phyloP scores from a whole-genome alignment of 345 rosid species.

The Reutealis trisperma region DNA sequence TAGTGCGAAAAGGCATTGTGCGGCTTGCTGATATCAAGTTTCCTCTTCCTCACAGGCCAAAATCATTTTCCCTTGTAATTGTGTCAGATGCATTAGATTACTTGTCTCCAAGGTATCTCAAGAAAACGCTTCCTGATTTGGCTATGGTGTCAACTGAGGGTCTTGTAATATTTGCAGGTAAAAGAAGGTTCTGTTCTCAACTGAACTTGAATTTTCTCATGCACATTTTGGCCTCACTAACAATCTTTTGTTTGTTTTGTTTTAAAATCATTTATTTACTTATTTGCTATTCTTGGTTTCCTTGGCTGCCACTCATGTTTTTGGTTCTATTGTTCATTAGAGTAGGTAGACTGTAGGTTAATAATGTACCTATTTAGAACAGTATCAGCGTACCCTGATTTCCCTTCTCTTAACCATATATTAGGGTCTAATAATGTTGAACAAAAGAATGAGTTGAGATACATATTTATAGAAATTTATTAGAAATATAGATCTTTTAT shows the following conservation, averaged over 20 bases:
- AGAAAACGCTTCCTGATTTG: conserved; percentile 86
- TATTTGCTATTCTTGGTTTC: background rate
- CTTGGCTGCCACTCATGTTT: background rate
- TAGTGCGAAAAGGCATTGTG: conserved; percentile 75
- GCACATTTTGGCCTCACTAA: background rate
- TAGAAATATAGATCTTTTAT: background rate
- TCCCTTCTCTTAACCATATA: background rate
- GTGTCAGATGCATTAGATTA: conserved; percentile 92
- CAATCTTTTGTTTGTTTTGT: conserved; percentile 9
- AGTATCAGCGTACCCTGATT: background rate
- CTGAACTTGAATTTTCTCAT: conserved; percentile 1
- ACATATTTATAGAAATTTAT: background rate
- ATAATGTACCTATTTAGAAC: background rate
- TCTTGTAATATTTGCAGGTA: conserved; percentile 62
- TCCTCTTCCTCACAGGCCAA: conserved; percentile 82
- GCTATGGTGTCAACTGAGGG: conserved; percentile 84
- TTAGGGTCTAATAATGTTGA: background rate
- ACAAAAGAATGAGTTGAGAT: background rate
- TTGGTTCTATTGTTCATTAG: background rate
- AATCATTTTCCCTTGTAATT: conserved; percentile 87
- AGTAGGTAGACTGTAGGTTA: background rate
- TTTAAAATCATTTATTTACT: background rate
- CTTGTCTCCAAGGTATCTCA: conserved; percentile 86
- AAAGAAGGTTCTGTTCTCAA: background rate
- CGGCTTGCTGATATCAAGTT: conserved; percentile 93